Base-by-base conservation (phyloP, 2,329 filamentous ascomycete species). In the Fusarium sp. region DNA sequence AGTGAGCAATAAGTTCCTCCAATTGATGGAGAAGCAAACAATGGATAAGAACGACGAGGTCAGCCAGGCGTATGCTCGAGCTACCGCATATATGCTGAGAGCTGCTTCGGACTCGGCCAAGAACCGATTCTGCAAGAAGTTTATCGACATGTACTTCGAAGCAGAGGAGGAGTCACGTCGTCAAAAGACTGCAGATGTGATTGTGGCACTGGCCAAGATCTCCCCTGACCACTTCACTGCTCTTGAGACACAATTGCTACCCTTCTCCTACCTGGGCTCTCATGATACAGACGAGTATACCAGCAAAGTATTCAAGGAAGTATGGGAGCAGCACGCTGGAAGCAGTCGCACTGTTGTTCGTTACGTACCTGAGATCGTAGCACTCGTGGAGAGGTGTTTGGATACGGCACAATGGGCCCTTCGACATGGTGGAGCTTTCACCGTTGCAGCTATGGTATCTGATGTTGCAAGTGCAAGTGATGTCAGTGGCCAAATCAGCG, bases 21-120 rank as follows among this genome's bases (percentile, higher is more conserved):
- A 91, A 73, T 81, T 95, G 15, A 88, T 97, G 72, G 90, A 94
- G 77, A 96, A 94, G 81, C 90, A 95, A 65, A 90, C 95, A 2
- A 88, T 97, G 56, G 96, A 99, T 80, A 92, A 93, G 72, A 99
- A 99, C 79, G 95, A 98, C 76, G 96, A 97, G 23, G 95, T 98
- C 64, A 95, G 93, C 79, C 92, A 93, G 70, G 93, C 93, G 5
- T 99, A 98, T 80, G 96, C 95, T 25, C 91, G 91, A 60, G 92
- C 95, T 6, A 90, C 94, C 28, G 96, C 96, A 0, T 98, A 98
- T 80, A 86, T 98, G 62, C 88, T 96, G 75, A 90, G 90, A 35
- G 83, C 87, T 4, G 87, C 86, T 1, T 84, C 86, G 15, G 83
- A 88, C 18, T 81, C 85, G 15, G 81, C 85, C 16, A 86, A 88